phyloP scores from a whole-genome alignment of 495 filamentous ascomycete species.

The Xylaria scruposa region DNA sequence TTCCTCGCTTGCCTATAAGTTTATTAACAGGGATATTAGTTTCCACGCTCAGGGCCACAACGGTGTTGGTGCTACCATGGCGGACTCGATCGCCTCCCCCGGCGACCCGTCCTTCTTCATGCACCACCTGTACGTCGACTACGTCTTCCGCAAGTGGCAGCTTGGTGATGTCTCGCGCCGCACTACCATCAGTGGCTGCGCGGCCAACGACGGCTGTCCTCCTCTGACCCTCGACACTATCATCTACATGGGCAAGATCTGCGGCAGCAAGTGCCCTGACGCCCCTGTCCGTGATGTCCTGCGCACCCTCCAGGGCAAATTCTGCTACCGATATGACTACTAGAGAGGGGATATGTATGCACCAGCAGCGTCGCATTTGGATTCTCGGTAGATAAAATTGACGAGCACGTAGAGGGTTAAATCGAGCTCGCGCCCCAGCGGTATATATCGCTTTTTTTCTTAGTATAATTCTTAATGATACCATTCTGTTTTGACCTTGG shows the following conservation, averaged over 20 bases:
- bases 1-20: background rate
- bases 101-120: constrained; percentile 70
- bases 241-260: constrained; percentile 46
- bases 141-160: constrained; percentile 72
- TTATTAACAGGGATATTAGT: constrained; percentile 15
- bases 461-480: constrained; percentile 30
- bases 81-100: constrained; percentile 59
- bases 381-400: constrained; percentile 5
- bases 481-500: constrained; percentile 18
- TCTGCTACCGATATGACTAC: constrained; percentile 44
- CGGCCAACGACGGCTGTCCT: constrained; percentile 36
- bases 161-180: constrained; percentile 27
- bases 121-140: constrained; percentile 70
- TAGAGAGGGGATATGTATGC: constrained; percentile 25
- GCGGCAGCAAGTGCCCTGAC: constrained; percentile 47
- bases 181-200: constrained; percentile 42
- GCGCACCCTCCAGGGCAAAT: constrained; percentile 40
- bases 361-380: constrained; percentile 17
- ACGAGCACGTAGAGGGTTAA: constrained; percentile 5
- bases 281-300: constrained; percentile 41
- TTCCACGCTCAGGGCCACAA: constrained; percentile 44
- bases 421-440: constrained; percentile 15
- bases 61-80: constrained; percentile 56
- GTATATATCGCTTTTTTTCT: constrained; percentile 1
- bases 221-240: constrained; percentile 45